Evolutionary conservation across 441 rosid genomes (phyloP).

Genomic region (Erodium moschatum): DNA sequence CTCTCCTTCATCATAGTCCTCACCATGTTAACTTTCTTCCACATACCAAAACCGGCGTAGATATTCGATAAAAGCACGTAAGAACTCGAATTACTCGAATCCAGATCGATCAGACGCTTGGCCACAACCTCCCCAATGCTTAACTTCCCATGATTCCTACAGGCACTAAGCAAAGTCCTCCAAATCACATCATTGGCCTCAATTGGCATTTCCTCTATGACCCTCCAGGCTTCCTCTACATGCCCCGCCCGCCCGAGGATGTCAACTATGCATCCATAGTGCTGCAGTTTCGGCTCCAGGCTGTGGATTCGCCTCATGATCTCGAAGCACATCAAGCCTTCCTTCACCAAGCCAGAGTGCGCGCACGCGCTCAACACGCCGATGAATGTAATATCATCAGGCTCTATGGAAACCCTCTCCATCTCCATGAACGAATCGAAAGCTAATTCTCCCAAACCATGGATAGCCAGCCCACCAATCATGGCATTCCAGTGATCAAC

Average conservation of each 20-base stretch:
- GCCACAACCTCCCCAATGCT: constrained; percentile 42
- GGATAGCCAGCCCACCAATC: constrained; percentile 56
- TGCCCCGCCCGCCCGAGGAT: constrained; percentile 46
- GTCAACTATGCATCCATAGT: constrained; percentile 55
- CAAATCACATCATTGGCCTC: constrained; percentile 50
- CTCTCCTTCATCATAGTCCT: constrained; percentile 46
- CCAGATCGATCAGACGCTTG: constrained; percentile 30
- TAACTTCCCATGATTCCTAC: constrained; percentile 37
- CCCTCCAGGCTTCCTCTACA: constrained; percentile 35
- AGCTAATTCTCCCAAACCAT: constrained; percentile 51
- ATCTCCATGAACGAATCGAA: constrained; percentile 45
- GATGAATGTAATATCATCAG: constrained; percentile 44
- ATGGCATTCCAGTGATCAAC: constrained; percentile 70
- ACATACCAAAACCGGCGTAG: constrained; percentile 50
- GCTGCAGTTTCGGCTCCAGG: constrained; percentile 44
- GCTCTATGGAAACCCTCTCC: constrained; percentile 35
- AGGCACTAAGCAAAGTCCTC: constrained; percentile 50
- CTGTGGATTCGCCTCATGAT: constrained; percentile 57
- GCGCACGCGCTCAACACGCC: constrained; percentile 47
- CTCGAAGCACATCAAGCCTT: constrained; percentile 56
- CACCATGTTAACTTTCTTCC: constrained; percentile 39
- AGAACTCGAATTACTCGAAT: constrained; percentile 39
- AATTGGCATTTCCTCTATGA: constrained; percentile 47
- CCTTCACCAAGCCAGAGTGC: constrained; percentile 56
- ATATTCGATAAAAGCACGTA: constrained; percentile 45